These are phyloP conservation scores for Phlebiopsis gigantea DNA, from an alignment of 768 basidiomycete species.

Conservation along the genomic window DNA sequence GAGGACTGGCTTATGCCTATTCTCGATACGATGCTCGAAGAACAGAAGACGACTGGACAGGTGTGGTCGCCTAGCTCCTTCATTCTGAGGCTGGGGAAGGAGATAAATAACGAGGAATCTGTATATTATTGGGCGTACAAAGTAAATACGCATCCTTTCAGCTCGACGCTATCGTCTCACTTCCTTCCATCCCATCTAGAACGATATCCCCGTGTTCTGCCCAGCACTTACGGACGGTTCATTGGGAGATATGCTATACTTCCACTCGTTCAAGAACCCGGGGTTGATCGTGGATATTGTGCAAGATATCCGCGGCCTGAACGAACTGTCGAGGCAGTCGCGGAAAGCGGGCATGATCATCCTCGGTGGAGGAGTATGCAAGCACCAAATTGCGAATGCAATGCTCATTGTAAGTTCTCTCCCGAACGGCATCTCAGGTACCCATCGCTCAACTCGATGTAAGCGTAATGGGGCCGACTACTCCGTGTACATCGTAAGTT, in stretches of 20 bases:
- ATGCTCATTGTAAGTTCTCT: conserved; percentile 82
- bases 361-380: conserved; percentile 96
- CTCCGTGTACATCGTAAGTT: conserved; percentile 85
- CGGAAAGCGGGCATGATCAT: conserved; percentile 98
- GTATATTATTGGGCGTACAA: conserved; percentile 99
- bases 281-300: conserved; percentile 91
- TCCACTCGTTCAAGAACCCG: conserved; percentile 89
- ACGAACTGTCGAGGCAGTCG: conserved; percentile 83
- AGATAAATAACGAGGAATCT: conserved; percentile 95
- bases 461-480: conserved; percentile 98
- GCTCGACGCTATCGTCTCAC: conserved; percentile 15
- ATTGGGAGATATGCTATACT: conserved; percentile 98
- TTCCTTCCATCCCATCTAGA: conserved; percentile 44
- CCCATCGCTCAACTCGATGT: conserved; percentile 1
- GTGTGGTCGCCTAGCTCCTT: conserved; percentile 95
- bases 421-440: no score
- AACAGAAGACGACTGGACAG: conserved; percentile 66
- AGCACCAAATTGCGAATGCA: conserved; percentile 99
- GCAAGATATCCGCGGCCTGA: conserved; percentile 84
- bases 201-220: conserved; percentile 97
- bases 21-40: conserved; percentile 82
- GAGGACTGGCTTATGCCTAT: conserved; percentile 99
- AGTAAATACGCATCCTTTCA: conserved; percentile 46
- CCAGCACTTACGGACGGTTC: conserved; percentile 98
- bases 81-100: conserved; percentile 90